phyloP scores from a whole-genome alignment of 441 rosid species.

The Pelargonium fulgidum region DNA sequence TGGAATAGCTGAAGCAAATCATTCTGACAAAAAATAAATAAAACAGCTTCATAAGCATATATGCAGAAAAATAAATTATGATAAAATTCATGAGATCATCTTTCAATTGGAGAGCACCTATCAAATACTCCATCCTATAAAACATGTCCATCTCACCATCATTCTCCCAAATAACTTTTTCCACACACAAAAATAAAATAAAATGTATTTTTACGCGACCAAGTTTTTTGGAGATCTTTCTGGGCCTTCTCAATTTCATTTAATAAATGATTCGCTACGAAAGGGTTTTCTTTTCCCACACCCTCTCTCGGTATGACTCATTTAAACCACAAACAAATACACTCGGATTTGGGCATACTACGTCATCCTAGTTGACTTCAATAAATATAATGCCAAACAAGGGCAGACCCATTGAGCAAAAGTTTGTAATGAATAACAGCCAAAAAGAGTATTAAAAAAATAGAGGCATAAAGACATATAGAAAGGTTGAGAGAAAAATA shows the following conservation, averaged over 20 bases:
- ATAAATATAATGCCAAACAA: neutral
- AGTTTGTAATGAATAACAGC: neutral
- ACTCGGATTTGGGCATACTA: neutral
- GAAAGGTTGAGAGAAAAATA: slow-evolving; percentile 25
- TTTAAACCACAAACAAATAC: neutral
- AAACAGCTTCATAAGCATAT: slow-evolving; percentile 15
- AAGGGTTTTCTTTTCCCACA: no score
- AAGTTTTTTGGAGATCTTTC: no score
- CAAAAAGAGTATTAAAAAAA: neutral
- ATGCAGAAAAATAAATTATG: neutral
- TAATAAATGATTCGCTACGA: no score
- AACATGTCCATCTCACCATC: neutral
- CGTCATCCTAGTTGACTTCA: neutral
- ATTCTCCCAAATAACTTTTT: neutral
- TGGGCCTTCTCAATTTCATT: no score
- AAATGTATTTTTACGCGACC: no score
- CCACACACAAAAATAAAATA: neutral
- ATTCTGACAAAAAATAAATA: slow-evolving; percentile 43
- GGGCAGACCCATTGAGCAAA: neutral
- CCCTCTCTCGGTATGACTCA: neutral
- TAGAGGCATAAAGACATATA: neutral
- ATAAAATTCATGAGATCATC: neutral
- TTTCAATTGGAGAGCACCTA: neutral
- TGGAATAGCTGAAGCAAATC: slow-evolving; percentile 96
- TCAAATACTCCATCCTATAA: neutral